Evolutionary conservation across 1,284 basidiomycete genomes (phyloP).

Genomic region (Moesziomyces sp.): DNA sequence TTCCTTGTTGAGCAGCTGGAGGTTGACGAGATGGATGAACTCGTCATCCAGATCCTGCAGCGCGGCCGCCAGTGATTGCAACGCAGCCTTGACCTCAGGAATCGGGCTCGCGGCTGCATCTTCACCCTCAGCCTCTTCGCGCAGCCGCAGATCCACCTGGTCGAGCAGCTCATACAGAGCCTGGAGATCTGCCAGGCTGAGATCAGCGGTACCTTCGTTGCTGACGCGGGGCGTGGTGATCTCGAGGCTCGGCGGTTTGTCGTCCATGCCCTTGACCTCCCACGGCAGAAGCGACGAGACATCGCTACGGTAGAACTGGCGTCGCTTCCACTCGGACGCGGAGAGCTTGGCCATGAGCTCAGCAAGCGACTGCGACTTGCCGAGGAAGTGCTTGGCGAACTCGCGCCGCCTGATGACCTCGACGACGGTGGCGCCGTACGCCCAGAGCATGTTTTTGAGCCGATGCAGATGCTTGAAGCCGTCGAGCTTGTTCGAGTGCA

Average conservation of each 20-base stretch:
- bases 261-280: constrained; percentile 59
- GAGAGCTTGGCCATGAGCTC: constrained; percentile 65
- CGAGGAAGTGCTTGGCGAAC: constrained; percentile 71
- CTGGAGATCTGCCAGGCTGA: constrained; percentile 50
- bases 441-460: constrained; percentile 88
- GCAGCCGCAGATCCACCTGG: constrained; percentile 42
- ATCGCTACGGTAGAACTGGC: constrained; percentile 49
- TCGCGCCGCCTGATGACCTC: constrained; percentile 90
- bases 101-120: constrained; percentile 35
- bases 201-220: constrained; percentile 38
- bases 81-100: constrained; percentile 44
- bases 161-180: constrained; percentile 51
- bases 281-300: constrained; percentile 57
- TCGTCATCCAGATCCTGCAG: constrained; percentile 57
- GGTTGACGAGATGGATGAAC: constrained; percentile 55
- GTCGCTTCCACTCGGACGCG: constrained; percentile 53
- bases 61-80: constrained; percentile 42
- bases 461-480: constrained; percentile 90
- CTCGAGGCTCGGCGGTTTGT: constrained; percentile 56
- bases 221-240: constrained; percentile 56
- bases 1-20: constrained; percentile 46
- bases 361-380: constrained; percentile 58
- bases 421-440: constrained; percentile 89
- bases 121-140: constrained; percentile 15
- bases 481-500: constrained; percentile 69